Evolutionary conservation across 352 stramenopile genomes (phyloP).

Genomic region (Pythium grandisporangium): DNA sequence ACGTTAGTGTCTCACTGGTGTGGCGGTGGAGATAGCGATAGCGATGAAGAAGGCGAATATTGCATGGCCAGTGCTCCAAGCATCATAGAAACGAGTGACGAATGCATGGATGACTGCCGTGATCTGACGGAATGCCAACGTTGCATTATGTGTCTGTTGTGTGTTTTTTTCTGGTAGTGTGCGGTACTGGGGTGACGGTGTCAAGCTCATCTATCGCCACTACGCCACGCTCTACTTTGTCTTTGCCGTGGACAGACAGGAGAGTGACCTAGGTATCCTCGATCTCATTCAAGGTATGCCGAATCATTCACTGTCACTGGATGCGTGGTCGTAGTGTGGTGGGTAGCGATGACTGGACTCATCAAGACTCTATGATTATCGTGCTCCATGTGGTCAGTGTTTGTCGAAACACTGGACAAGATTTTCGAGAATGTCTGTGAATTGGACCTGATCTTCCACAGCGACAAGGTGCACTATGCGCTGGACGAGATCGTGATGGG

Average conservation of each 20-base stretch:
- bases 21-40: not conserved
- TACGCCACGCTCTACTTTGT: constrained; percentile 99
- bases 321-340: too few species aligned
- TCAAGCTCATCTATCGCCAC: constrained; percentile 99
- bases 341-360: too few species aligned
- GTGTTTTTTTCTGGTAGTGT: constrained; percentile 27
- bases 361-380: too few species aligned
- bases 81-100: too few species aligned
- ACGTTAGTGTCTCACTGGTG: constrained; percentile 11
- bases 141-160: too few species aligned
- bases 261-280: constrained; percentile 98
- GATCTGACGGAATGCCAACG: not conserved
- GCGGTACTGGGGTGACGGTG: constrained; percentile 93
- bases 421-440: constrained; percentile 99
- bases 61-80: too few species aligned
- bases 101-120: not conserved
- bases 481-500: constrained; percentile 99
- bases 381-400: too few species aligned
- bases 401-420: constrained; percentile 96
- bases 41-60: too few species aligned
- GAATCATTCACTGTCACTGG: too few species aligned
- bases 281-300: constrained; percentile 97
- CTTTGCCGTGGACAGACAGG: constrained; percentile 97
- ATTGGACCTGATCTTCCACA: constrained; percentile 99
- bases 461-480: constrained; percentile 95